Conservation (phyloP, 2,329 filamentous ascomycete genomes). For the Pezicula neosporulosa region DNA sequence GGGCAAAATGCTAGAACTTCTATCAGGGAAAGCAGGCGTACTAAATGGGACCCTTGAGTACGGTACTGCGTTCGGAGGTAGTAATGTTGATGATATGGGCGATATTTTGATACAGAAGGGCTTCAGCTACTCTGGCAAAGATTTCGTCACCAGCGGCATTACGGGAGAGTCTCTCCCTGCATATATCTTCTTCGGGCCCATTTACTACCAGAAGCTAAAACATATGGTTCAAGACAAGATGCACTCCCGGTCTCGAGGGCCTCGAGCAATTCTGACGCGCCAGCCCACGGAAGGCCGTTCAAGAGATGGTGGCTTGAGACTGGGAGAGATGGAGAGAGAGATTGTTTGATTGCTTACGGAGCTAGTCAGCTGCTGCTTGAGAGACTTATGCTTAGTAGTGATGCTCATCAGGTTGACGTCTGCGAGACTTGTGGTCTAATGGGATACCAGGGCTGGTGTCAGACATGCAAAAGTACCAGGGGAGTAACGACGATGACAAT, state of each 20-base stretch:
- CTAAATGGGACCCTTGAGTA: constrained; percentile 83
- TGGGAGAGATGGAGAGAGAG: constrained; percentile 98
- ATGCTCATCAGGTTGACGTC: constrained; percentile 87
- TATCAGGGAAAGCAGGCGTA: constrained; percentile 91
- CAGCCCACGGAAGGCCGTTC: constrained; percentile 96
- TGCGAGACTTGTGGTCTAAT: constrained; percentile 94
- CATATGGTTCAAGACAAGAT: constrained; percentile 99
- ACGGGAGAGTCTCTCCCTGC: constrained; percentile 91
- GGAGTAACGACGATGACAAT: constrained; percentile 91
- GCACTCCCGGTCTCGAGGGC: constrained; percentile 90
- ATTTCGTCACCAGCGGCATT: constrained; percentile 92
- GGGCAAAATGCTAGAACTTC: constrained; percentile 92
- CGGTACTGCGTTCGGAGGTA: constrained; percentile 82
- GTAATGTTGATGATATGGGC: constrained; percentile 85
- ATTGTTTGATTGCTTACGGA: constrained; percentile 96
- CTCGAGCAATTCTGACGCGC: constrained; percentile 84
- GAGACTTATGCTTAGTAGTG: constrained; percentile 89
- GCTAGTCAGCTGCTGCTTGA: constrained; percentile 90
- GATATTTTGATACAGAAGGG: constrained; percentile 80
- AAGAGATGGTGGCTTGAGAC: constrained; percentile 82
- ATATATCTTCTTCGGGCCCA: constrained; percentile 97
- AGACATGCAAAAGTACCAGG: constrained; percentile 82
- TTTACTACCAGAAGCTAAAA: constrained; percentile 99
- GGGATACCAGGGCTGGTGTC: constrained; percentile 92
- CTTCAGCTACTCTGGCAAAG: constrained; percentile 96